Base-by-base conservation (phyloP, 768 basidiomycete genomes). In the Tremella yokohamensis region DNA sequence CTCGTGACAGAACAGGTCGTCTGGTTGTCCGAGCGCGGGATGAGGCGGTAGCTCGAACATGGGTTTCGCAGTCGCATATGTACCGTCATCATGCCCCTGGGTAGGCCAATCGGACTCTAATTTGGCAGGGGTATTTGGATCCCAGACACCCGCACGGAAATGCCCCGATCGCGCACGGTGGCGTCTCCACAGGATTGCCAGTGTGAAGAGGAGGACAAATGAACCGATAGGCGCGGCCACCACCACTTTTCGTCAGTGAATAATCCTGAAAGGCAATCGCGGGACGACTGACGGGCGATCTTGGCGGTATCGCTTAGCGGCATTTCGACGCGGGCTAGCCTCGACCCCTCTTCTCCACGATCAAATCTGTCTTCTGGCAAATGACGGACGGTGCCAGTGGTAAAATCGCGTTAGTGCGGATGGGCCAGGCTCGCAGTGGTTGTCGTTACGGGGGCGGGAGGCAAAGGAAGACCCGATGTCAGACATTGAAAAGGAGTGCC, bases 131-230 rank as follows among this genome's bases (percentile, higher is more conserved):
- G n/a, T 45, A 45, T n/a, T n/a, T 45, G 42, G 42, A 16, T 45
- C n/a, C 42, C 42, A 45, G 22, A 45, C 22, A 8, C 42, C 42
- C 42, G n/a, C n/a, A 45, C n/a, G 22, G 42, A 45, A 45, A n/a
- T 22, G n/a, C n/a, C 42, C 42, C 22, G n/a, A 22, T 18, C 42
- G 42, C n/a, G n/a, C 42, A 45, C 22, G 42, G 22, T 18, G 15
- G 42, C 22, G 22, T 45, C 22, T 45, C 42, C 42, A 45, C 42
- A 45, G 42, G 22, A 45, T n/a, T 4, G 42, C 42, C 6, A 45
- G 42, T 8, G 42, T 18, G 42, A 45, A 18, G 42, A 45, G n/a
- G 42, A 45, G 42, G 15, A 45, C n/a, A 15, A 45, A 45, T 16
- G 42, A 18, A 4, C 42, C 42, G 4, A 45, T 45, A 6, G 42